These are phyloP conservation scores for Lichenothelia convexa DNA, from an alignment of 495 filamentous ascomycete genomes.

Conservation along the genomic window DNA sequence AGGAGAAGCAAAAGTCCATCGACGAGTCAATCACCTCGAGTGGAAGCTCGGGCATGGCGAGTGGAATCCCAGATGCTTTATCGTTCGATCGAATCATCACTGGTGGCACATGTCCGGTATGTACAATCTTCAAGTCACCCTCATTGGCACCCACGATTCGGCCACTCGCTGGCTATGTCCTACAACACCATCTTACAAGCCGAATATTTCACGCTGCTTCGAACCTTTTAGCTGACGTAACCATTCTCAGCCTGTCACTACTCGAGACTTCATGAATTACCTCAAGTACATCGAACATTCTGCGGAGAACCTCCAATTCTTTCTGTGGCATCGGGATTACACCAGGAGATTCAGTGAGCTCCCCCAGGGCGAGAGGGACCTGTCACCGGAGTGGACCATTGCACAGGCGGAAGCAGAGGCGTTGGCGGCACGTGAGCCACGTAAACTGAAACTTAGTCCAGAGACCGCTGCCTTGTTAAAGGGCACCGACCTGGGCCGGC, in stretches of 20 bases:
- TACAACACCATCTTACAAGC: constrained; percentile 1
- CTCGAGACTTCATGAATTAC: constrained; percentile 68
- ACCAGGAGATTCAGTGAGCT: constrained; percentile 37
- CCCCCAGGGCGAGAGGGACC: constrained; percentile 28
- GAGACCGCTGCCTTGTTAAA: constrained; percentile 31
- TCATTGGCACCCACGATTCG: not conserved
- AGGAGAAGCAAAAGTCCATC: constrained; percentile 20
- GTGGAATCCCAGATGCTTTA: constrained; percentile 47
- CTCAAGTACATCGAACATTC: constrained; percentile 53
- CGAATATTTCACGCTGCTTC: not conserved
- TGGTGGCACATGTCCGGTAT: constrained; percentile 62
- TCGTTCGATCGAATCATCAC: constrained; percentile 53
- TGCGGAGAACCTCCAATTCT: constrained; percentile 68
- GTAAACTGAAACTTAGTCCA: constrained; percentile 15
- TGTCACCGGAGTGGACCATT: constrained; percentile 44
- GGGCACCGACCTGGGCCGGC: constrained; percentile 36
- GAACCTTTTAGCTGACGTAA: constrained; percentile 1
- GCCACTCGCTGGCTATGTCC: too few species aligned
- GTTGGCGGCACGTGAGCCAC: constrained; percentile 10
- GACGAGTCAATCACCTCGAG: constrained; percentile 21
- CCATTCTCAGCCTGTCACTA: constrained; percentile 44
- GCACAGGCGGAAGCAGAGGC: constrained; percentile 34
- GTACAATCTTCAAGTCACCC: constrained; percentile 17
- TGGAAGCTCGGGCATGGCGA: constrained; percentile 19
- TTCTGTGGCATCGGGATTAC: constrained; percentile 56